These are phyloP conservation scores for Aspergillus fumigatus DNA, from an alignment of 2,329 filamentous ascomycete genomes.

Conservation along the genomic window DNA sequence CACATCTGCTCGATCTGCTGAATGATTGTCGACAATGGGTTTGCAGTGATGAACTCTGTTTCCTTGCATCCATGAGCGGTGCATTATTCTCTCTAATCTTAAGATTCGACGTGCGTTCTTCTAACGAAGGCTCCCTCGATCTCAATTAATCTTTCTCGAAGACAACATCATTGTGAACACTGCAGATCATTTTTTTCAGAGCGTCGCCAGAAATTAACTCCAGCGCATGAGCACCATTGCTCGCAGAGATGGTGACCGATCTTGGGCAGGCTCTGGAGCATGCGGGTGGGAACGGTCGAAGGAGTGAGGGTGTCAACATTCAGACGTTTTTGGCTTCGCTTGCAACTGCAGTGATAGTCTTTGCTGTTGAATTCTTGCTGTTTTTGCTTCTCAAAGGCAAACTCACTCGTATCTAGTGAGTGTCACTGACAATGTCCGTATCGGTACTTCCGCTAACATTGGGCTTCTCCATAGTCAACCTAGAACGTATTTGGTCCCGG, in stretches of 20 bases:
- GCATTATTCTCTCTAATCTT: not conserved
- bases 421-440: slow-evolving; percentile 7
- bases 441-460: slow-evolving; percentile 2
- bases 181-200: not conserved
- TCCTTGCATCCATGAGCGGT: not conserved
- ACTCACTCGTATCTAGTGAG: slow-evolving; percentile 76
- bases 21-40: not conserved
- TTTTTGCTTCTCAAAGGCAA: slow-evolving; percentile 76
- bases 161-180: not conserved
- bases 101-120: not conserved
- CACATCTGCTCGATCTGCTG: not conserved
- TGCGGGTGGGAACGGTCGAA: slow-evolving; percentile 32
- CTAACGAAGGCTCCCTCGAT: not conserved
- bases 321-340: slow-evolving; percentile 62
- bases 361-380: slow-evolving; percentile 59
- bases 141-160: not conserved
- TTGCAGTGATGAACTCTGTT: not conserved
- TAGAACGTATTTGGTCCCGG: slow-evolving; percentile 79
- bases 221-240: slow-evolving; percentile 3
- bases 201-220: not conserved
- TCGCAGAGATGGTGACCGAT: slow-evolving; percentile 20
- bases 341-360: slow-evolving; percentile 58
- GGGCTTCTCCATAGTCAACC: slow-evolving; percentile 56
- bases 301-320: slow-evolving; percentile 33
- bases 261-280: slow-evolving; percentile 33